Percentiles rank a stretch among this genome's conserved stretches.
Conservation (phyloP, 768 basidiomycete species). For the Pholiota microspora region DNA sequence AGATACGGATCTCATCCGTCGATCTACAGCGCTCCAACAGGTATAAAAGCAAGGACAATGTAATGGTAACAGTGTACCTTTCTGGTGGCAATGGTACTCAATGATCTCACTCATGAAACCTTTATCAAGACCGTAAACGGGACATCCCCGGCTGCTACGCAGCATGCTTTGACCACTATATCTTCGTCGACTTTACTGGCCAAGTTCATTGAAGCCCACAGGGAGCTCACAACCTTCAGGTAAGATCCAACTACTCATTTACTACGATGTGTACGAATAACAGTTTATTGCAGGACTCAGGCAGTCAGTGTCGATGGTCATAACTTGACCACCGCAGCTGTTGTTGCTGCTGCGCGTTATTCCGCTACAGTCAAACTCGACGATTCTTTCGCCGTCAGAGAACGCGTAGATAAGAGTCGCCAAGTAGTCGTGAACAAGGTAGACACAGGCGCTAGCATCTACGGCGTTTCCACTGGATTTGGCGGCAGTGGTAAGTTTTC, state of each 20-base stretch:
- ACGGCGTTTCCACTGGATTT: constrained; percentile 81
- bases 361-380: constrained; percentile 43
- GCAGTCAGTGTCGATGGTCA: constrained; percentile 63
- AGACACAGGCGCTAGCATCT: constrained; percentile 64
- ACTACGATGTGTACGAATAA: background rate
- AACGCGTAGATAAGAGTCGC: constrained; percentile 60
- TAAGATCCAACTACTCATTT: background rate
- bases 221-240: constrained; percentile 16
- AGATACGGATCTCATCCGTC: constrained; percentile 33
- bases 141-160: constrained; percentile 8
- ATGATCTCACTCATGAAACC: constrained; percentile 19
- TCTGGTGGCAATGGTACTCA: constrained; percentile 25
- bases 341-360: constrained; percentile 66
- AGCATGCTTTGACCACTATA: constrained; percentile 2
- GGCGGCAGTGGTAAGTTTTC: constrained; percentile 60
- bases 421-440: constrained; percentile 70
- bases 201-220: constrained; percentile 20
- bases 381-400: constrained; percentile 36
- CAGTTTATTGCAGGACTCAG: constrained; percentile 40
- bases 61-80: constrained; percentile 8
- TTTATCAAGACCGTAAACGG: constrained; percentile 17
- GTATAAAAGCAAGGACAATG: constrained; percentile 16
- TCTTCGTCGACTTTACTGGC: constrained; percentile 17
- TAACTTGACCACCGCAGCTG: constrained; percentile 61
- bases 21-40: constrained; percentile 4